Evolutionary conservation across 2,329 filamentous ascomycete species (phyloP).

Genomic region (Penicillium polonicum): DNA sequence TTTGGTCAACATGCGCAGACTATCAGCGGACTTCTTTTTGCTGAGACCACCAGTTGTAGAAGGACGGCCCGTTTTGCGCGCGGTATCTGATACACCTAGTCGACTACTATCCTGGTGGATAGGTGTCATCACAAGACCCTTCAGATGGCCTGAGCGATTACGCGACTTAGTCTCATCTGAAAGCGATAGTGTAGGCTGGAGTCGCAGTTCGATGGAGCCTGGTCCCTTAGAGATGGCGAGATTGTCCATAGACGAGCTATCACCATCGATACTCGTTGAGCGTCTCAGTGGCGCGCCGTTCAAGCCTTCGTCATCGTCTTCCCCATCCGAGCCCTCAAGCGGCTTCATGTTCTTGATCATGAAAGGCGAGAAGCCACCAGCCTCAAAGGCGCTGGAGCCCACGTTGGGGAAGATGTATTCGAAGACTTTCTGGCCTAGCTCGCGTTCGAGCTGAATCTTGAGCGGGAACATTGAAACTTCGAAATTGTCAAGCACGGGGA

Average conservation of each 20-base stretch:
- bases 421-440: conserved; percentile 88
- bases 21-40: conserved; percentile 46
- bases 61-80: conserved; percentile 31
- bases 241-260: conserved; percentile 46
- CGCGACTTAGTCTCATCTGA: conserved; percentile 43
- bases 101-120: conserved; percentile 30
- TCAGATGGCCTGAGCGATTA: conserved; percentile 31
- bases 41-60: conserved; percentile 31
- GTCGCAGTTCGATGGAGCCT: conserved; percentile 74
- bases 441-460: conserved; percentile 88
- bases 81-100: conserved; percentile 22
- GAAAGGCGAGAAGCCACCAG: conserved; percentile 52
- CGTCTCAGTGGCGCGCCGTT: conserved; percentile 24
- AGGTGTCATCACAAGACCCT: conserved; percentile 37
- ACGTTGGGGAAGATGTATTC: conserved; percentile 96
- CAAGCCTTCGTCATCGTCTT: conserved; percentile 36
- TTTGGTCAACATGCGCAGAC: conserved; percentile 38
- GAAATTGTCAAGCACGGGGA: conserved; percentile 95
- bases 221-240: conserved; percentile 59
- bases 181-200: conserved; percentile 74
- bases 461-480: conserved; percentile 91
- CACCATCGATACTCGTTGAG: conserved; percentile 38
- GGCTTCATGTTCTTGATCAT: conserved; percentile 55
- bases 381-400: conserved; percentile 55
- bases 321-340: conserved; percentile 47